Evolutionary conservation across 2,329 filamentous ascomycete species (phyloP), one percentile per base, ranked within the genome.

Genomic region (Pyricularia pennisetigena): DNA sequence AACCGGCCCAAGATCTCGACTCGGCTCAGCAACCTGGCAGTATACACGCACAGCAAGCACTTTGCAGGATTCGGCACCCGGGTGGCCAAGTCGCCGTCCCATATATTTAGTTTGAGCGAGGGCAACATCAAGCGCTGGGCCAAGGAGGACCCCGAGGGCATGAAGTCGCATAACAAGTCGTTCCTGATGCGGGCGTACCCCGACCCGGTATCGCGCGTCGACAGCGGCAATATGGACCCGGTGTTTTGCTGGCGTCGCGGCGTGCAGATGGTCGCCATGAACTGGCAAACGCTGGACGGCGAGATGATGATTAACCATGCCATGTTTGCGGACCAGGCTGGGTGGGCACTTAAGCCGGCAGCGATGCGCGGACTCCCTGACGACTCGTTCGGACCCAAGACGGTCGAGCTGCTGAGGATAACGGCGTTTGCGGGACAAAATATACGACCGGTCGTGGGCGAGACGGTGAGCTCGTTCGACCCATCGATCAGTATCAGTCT

Each of bases 241-340:
- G 89, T 93, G 71, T 88, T 88, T 62, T 96, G 93, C 76, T 99
- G 95, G 95, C 88, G 93, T 66, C 89, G 92, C 67, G 95, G 95
- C 30, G 94, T 97, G 24, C 95, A 99, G 78, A 98, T 99, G 94
- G 94, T 93, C 5, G 94, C 95, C 23, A 85, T 98, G 77, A 99
- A 99, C 77, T 98, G 95, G 94, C 95, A 99, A 78, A 94, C 90
- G 2, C 90, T 94, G 72, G 94, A 98, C 76, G 88, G 95, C 68
- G 92, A 92, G 62, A 96, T 97, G 86, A 96, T 98, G 83, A 86
- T 99, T 75, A 98, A 98, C 75, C 91, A 97, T 74, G 95, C 91
- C 75, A 98, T 99, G 95, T 99, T 98, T 76, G 92, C 93, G 49
- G 91, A 88, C 10, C 90, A 91, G 66, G 81, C 86, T 61, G 94